Conservation (phyloP, 768 basidiomycete species). For the Epithele typhae region DNA sequence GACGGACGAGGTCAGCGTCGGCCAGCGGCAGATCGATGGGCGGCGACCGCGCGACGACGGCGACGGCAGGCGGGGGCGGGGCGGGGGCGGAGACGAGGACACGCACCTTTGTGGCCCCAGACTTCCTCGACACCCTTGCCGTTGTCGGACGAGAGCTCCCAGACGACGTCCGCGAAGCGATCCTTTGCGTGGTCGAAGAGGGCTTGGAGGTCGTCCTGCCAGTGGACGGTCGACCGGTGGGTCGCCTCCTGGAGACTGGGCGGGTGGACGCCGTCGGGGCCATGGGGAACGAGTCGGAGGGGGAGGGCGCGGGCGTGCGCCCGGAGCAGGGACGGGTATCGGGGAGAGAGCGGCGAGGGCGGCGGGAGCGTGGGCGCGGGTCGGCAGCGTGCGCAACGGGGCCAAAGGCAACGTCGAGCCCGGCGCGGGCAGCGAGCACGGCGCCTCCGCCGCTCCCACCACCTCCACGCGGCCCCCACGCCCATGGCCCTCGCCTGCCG, state of each 20-base stretch:
- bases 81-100: not conserved
- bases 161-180: constrained; percentile 95
- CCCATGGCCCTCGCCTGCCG: no score
- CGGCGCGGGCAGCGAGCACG: not conserved
- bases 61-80: not conserved
- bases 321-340: constrained; percentile 3
- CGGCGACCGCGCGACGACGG: not conserved
- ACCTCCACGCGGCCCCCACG: constrained; percentile 7
- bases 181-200: constrained; percentile 85
- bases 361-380: no score
- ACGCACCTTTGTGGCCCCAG: constrained; percentile 93
- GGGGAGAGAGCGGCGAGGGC: not conserved
- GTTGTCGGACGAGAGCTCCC: constrained; percentile 60
- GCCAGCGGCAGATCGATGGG: constrained; percentile 2
- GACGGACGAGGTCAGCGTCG: not conserved
- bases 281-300: constrained; percentile 8
- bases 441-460: not conserved
- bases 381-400: no score
- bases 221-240: constrained; percentile 59
- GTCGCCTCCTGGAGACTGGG: constrained; percentile 64
- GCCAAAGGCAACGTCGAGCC: not conserved
- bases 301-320: not conserved
- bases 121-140: constrained; percentile 47
- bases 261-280: constrained; percentile 24
- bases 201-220: constrained; percentile 76